These are phyloP conservation scores for Paecilomyces formosus DNA, from an alignment of 2,329 filamentous ascomycete species.

Conservation along the genomic window DNA sequence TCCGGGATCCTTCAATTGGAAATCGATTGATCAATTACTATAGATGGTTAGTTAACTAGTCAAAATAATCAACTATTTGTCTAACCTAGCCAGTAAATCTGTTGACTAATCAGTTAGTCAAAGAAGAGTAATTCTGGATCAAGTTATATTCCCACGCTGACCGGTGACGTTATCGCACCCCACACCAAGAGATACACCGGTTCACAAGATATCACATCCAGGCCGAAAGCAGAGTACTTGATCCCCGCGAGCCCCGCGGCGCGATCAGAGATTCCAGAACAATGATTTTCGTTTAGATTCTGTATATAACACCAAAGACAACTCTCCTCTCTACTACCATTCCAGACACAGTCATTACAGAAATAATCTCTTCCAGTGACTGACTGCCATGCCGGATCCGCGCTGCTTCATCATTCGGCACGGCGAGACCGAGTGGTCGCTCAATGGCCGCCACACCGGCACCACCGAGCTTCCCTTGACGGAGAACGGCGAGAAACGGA, in stretches of 20 bases:
- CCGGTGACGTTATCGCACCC: not conserved
- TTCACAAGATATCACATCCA: not conserved
- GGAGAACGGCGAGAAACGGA: slow-evolving; percentile 67
- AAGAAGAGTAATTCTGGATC: no score
- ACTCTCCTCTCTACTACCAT: not conserved
- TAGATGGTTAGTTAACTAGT: no score
- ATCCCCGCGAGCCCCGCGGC: not conserved
- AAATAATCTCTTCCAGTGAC: not conserved
- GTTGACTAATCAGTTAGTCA: no score
- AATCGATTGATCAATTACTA: no score
- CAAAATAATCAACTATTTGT: no score
- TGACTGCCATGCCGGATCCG: slow-evolving; percentile 46
- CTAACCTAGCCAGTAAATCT: no score
- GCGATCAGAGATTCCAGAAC: not conserved
- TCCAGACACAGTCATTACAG: not conserved
- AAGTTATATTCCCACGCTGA: not conserved
- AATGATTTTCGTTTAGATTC: not conserved
- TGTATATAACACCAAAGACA: not conserved
- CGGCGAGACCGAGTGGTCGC: slow-evolving; percentile 92
- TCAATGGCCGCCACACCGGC: slow-evolving; percentile 78
- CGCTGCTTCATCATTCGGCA: slow-evolving; percentile 79
- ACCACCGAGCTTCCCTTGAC: slow-evolving; percentile 82
- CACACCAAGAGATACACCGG: not conserved
- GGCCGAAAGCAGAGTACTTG: not conserved
- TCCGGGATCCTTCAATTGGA: no score